Evolutionary conservation across 495 filamentous ascomycete species (phyloP), one percentile per base, ranked within the genome.

Genomic region (Neurospora sp.): DNA sequence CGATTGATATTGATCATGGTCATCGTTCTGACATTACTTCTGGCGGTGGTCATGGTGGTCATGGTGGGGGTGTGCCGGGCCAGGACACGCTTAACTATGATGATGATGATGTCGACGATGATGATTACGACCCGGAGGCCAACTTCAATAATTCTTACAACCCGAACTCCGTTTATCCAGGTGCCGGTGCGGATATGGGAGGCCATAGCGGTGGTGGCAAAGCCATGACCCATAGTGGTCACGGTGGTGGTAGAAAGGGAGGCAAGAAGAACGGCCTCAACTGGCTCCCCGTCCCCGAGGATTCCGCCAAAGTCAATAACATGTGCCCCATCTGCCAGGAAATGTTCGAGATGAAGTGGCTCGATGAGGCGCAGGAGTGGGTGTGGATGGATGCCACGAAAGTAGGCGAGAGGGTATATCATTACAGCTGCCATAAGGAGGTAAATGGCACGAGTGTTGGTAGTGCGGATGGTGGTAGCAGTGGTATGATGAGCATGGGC

Each of bases 271-370:
- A 37, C 20, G 45, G 14, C 5, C 22, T 20, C 22, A 68, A 90
- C 78, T 97, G 91, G 80, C 89, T 99, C 37, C 88, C 89, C 9
- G 94, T 94, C 9, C 96, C 94, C 2, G 91, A 92, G 76, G 88
- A 91, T 31, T 84, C 70, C 18, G 22, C 86, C 4, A 82, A 91
- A 40, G 88, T 89, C 20, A 92, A 90, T 75, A 89, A 85, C 37
- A 87, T 91, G 4, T 99, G 96, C 76, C 92, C 93, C 40, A 96
- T 99, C 75, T 98, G 96, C 80, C 94, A 97, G 80, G 96, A 99
- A 82, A 91, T 91, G 75, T 97, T 98, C 72, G 91, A 96, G 81
- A 94, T 89, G 73, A 85, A 85, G 42, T 98, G 93, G 92, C 90
- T 93, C 20, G 93, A 97, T 74, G 93, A 96, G 73, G 92, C 89